Evolutionary conservation across 495 filamentous ascomycete genomes (phyloP), one percentile per base, ranked within the genome.

Genomic region (Hyaloscypha finlandica): DNA sequence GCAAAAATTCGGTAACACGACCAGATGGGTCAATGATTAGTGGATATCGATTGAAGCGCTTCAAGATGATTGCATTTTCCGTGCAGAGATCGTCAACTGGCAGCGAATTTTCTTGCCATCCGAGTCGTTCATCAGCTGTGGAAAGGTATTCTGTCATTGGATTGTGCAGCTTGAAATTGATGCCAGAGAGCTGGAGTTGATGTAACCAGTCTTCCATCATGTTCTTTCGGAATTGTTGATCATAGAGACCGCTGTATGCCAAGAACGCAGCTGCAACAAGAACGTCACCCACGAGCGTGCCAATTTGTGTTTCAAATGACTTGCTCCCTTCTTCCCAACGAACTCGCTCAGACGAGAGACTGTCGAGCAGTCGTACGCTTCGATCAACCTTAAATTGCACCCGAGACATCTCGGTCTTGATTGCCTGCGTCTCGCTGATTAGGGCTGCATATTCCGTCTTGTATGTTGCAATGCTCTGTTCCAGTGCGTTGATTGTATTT

Each of bases 21-120:
- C 95, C 95, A 25, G 95, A 97, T 3, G 95, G 95, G 76, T 99
- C 95, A 74, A 99, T 97, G 74, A 99, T 98, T 56, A 99, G 84
- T 33, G 95, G 95, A 76, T 99, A 99, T 65, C 95, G 86, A 83
- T 99, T 98, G 86, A 97, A 99, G 51, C 94, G 85, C 81, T 97
- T 94, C 62, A 99, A 83, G 67, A 99, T 89, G 71, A 99, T 97
- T 61, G 95, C 95, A 73, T 99, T 99, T 75, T 99, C 95, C 0
- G 95, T 99, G 81, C 96, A 98, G 33, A 99, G 86, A 74, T 99
- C 96, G 74, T 99, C 95, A n/a, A 97, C 96, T 11, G 95, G 95
- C 32, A 99, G 81, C n/a, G 90, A 90, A 75, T 97, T 89, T 63
- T 90, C 89, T 80, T 98, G 96, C 95, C 95, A 99, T 54, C 88